phyloP scores from a whole-genome alignment of 176 grass and related monocot species.

The Musa troglodytarum region DNA sequence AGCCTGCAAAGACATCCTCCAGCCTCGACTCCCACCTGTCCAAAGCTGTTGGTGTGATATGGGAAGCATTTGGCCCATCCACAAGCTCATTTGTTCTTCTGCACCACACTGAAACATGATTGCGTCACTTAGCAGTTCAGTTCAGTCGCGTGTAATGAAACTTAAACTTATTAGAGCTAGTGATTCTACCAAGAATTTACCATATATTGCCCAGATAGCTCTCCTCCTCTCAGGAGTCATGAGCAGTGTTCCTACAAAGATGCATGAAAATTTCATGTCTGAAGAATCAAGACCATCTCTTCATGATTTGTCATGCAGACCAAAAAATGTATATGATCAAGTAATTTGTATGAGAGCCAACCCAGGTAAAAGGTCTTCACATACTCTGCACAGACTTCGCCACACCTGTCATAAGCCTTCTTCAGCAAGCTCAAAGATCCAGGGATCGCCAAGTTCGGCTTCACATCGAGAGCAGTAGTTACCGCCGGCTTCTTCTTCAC shows the following conservation, averaged over 20 bases:
- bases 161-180: too few species aligned
- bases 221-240: conserved; percentile 80
- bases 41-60: conserved; percentile 70
- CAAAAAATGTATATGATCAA: background rate
- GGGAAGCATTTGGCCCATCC: conserved; percentile 74
- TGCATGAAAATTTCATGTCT: background rate
- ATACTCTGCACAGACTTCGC: conserved; percentile 82
- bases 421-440: conserved; percentile 33
- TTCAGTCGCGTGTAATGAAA: too few species aligned
- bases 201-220: conserved; percentile 96
- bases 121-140: too few species aligned
- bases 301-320: background rate
- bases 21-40: conserved; percentile 78
- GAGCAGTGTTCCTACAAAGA: conserved; percentile 65
- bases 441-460: conserved; percentile 23
- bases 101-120: conserved; percentile 64
- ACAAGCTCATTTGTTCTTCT: conserved; percentile 90
- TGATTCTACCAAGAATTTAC: conserved; percentile 24
- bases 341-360: conserved; percentile 9
- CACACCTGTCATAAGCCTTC: conserved; percentile 56
- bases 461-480: background rate
- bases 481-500: conserved; percentile 22
- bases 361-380: conserved; percentile 97
- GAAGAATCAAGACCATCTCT: conserved; percentile 15
- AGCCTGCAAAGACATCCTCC: conserved; percentile 66